Base-by-base conservation (phyloP, 306 rosid genomes). In the Prinsepia uniflora region DNA sequence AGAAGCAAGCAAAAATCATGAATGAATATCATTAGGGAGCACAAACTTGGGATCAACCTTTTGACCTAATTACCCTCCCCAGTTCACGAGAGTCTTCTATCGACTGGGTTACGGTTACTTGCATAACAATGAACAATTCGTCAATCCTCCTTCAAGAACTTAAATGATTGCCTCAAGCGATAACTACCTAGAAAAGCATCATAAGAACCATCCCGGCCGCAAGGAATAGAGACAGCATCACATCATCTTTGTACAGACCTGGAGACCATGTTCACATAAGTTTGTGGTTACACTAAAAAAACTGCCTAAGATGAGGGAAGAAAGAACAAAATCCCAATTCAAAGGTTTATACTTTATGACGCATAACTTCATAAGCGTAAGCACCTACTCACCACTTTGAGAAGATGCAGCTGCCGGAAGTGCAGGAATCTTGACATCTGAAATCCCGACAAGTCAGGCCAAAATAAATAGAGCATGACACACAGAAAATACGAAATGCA, bases 371-470 rank as follows among this genome's bases (percentile, higher is more conserved):
- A 0, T 18, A n/a, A 18, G 67, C 4, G 36, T 30, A 30, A 30
- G 36, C 36, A 68, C 18, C 15, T 58, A 19, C 74, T 80, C 85
- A 94, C 99, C 81, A 46, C 15, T 86, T 81, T 84, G 88, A 71
- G 86, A 79, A 49, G 92, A 80, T 71, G 99, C 91, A 63, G 95
- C 99, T 0, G 96, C 99, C 59, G 99, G 99, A 81, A 94, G 99
- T 30, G 99, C 97, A 56, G 99, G 99, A 72, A 94, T 91, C 81
- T 84, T 91, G 79, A 94, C 82, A 75, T 89, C 96, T 91, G 96
- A 78, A 79, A 74, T 75, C 40, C 8, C 78, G 63, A 69, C 39
- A 76, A 30, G 53, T 68, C 52, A 55, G 63, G 72, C 70, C 75
- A 63, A 34, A 80, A 34, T 50, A 8, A 39, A 20, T 11, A 67